phyloP scores from a whole-genome alignment of 257 asterid species.

The Echium plantagineum region DNA sequence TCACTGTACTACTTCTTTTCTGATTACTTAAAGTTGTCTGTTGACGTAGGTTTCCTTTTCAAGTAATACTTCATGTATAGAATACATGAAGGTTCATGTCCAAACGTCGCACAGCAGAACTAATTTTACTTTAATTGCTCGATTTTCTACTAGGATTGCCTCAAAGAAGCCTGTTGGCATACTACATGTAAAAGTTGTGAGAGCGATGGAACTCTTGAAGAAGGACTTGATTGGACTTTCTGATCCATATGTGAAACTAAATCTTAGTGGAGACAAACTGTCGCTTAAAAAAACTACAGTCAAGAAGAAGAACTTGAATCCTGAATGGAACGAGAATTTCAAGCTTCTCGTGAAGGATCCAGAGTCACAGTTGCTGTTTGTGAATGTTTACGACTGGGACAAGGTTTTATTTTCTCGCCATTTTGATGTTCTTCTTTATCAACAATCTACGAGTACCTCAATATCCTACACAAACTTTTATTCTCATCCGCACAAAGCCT shows the following conservation, averaged over 20 bases:
- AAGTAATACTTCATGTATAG: too few species aligned
- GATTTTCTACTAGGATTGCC: conserved; percentile 31
- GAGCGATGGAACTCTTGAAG: conserved; percentile 72
- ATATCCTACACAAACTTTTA: too few species aligned
- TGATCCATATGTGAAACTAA: conserved; percentile 81
- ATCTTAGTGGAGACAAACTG: conserved; percentile 60
- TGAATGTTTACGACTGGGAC: conserved; percentile 78
- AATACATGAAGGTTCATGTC: too few species aligned
- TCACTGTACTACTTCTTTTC: too few species aligned
- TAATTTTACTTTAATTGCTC: too few species aligned
- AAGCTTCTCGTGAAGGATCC: conserved; percentile 87
- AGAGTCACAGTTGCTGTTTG: conserved; percentile 50
- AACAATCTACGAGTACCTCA: too few species aligned
- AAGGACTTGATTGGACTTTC: conserved; percentile 79
- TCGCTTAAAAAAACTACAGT: conserved; percentile 60
- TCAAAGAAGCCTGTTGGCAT: conserved; percentile 80
- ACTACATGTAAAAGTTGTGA: conserved; percentile 65
- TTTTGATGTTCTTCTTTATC: background rate
- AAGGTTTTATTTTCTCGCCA: conserved; percentile 31
- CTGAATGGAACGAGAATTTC: conserved; percentile 85
- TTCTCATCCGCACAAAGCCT: too few species aligned
- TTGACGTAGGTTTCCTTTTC: too few species aligned
- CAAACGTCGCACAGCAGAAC: too few species aligned
- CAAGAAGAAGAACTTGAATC: conserved; percentile 69
- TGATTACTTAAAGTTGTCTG: too few species aligned